Base-by-base conservation (phyloP, 176 grass and related monocot species). In the Musa acuminata region DNA sequence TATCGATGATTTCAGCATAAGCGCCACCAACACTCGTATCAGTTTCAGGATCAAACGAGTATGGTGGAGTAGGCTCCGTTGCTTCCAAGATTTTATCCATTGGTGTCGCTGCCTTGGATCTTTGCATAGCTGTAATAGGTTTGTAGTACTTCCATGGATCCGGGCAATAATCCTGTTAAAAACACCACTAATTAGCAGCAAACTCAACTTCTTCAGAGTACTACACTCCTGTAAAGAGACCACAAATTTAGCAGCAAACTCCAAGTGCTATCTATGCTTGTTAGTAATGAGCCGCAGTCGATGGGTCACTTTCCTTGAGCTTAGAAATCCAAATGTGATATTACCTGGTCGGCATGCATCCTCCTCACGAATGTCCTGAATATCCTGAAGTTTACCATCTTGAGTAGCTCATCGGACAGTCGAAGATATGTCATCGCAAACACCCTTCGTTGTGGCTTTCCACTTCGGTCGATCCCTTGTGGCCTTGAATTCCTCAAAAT, bases 291-390 rank as follows among this genome's bases (percentile, higher is more conserved):
- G 29, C 29, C 2, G 29, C 29, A 29, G 26, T 27, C 26, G 26
- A 27, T 27, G 26, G 26, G 26, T 27, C 26, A 29, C 29, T 0
- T 29, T 29, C 29, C 29, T 29, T 29, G 35, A 43, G 35, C 35
- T 6, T 43, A 43, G 35, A 43, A 43, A 43, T 43, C 35, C 3
- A 43, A 43, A 43, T 43, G 35, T 43, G 35, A 43, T 43, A 43
- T 50, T 73, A 96, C 93, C 90, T 84, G 81, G 55, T 97, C 87
- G 82, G 93, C 93, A 80, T 97, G 93, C 93, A 97, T 97, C 86
- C 85, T 88, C 81, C 75, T 82, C 29, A 88, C 87, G 84, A 96
- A 96, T 64, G 71, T 85, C 84, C 75, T 82, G 72, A 96, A 96
- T 75, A 91, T 88, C 51, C 3, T 54, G 57, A 86, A 96, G 84